Evolutionary conservation across 1,284 basidiomycete genomes (phyloP).

Genomic region (Porodaedalea pini): DNA sequence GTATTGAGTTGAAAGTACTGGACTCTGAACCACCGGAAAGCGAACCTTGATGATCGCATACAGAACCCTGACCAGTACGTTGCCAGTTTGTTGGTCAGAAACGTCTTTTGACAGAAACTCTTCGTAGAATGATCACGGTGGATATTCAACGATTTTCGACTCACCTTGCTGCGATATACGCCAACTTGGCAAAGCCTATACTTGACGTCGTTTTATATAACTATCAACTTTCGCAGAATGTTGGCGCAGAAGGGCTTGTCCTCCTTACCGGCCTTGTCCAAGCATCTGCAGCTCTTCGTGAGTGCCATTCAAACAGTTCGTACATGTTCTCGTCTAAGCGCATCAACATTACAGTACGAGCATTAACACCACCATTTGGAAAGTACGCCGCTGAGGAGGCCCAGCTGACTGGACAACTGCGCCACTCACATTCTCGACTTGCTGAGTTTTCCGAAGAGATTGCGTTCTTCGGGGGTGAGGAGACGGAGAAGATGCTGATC

Average conservation of each 20-base stretch:
- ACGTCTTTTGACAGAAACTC: constrained; percentile 15
- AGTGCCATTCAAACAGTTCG: constrained; percentile 32
- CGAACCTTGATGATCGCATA: constrained; percentile 90
- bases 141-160: constrained; percentile 93
- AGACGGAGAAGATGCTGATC: constrained; percentile 89
- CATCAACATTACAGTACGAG: constrained; percentile 54
- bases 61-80: constrained; percentile 93
- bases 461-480: constrained; percentile 89
- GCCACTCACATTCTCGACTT: constrained; percentile 91
- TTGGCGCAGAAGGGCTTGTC: constrained; percentile 91
- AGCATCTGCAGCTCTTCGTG: constrained; percentile 72
- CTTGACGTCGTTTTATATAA: constrained; percentile 96
- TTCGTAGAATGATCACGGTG: constrained; percentile 86
- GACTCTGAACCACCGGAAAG: constrained; percentile 35
- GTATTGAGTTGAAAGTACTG: constrained; percentile 4
- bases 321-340: background rate
- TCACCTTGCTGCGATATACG: constrained; percentile 91
- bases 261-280: constrained; percentile 86
- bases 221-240: constrained; percentile 90
- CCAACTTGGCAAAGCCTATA: constrained; percentile 89
- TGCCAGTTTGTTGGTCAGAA: background rate
- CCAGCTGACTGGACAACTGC: constrained; percentile 83
- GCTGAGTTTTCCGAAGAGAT: constrained; percentile 94
- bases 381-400: constrained; percentile 83
- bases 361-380: constrained; percentile 91